Evolutionary conservation across 345 rosid genomes (phyloP).

Genomic region (Excoecaria cochinchinensis): DNA sequence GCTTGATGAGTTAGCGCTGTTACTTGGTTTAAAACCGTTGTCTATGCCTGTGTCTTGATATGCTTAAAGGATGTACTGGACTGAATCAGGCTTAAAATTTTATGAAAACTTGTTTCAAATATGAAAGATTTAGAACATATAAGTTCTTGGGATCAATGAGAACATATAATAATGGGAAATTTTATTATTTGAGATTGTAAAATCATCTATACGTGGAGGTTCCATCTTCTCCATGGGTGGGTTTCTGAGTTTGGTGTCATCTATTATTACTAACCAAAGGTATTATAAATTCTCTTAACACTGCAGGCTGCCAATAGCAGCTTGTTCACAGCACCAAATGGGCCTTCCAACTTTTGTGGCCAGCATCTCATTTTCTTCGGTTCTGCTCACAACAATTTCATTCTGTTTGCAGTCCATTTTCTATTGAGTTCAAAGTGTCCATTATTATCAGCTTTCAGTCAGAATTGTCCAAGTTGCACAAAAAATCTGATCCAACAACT

Average conservation of each 20-base stretch:
- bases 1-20: background rate
- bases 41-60: background rate
- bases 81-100: background rate
- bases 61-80: background rate
- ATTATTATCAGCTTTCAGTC: slow-evolving; percentile 69
- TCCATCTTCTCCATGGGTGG: background rate
- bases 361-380: too few species aligned
- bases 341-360: background rate
- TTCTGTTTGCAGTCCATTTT: slow-evolving; percentile 61
- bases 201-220: background rate
- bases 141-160: background rate
- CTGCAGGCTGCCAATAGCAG: background rate
- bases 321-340: background rate
- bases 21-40: too few species aligned
- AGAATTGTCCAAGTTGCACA: slow-evolving; percentile 56
- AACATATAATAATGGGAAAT: too few species aligned
- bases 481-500: slow-evolving; percentile 73
- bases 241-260: background rate
- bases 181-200: background rate
- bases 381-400: background rate
- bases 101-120: too few species aligned
- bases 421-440: slow-evolving; percentile 77
- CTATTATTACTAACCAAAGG: background rate
- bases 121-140: too few species aligned
- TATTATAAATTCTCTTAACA: too few species aligned